Percentiles rank a stretch among this genome's conserved stretches.
Evolutionary conservation across 805 yeast species (phyloP).

Genomic region (Debaryomyces maramus): DNA sequence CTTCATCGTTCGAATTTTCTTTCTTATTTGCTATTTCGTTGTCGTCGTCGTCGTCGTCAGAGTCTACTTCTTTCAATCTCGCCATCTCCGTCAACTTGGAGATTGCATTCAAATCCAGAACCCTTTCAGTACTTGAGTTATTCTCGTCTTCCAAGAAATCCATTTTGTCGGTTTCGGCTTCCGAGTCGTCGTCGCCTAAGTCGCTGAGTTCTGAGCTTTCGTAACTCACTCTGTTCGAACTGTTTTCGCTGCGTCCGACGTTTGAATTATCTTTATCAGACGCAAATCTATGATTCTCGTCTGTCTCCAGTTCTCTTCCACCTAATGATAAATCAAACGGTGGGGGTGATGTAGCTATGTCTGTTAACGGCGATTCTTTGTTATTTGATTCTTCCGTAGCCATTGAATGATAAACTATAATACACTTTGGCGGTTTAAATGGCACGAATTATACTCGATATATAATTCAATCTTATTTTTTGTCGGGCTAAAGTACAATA

Average conservation of each 20-base stretch:
- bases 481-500: no score
- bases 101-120: conserved; percentile 38
- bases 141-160: conserved; percentile 47
- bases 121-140: conserved; percentile 19
- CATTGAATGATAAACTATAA: conserved; percentile 2
- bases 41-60: conserved; percentile 30
- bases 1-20: conserved; percentile 1
- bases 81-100: conserved; percentile 46
- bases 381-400: conserved; percentile 10
- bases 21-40: conserved; percentile 12
- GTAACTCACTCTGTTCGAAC: conserved; percentile 19
- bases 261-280: not conserved
- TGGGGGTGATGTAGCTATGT: conserved; percentile 43
- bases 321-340: conserved; percentile 28
- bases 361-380: conserved; percentile 42
- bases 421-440: not conserved
- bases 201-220: conserved; percentile 50
- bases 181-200: conserved; percentile 64
- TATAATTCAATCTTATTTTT: no score
- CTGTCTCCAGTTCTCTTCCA: conserved; percentile 3
- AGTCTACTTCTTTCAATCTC: conserved; percentile 36
- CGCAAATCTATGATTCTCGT: not conserved
- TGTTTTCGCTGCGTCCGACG: not conserved
- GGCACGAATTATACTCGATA: not conserved
- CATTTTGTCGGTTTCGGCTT: conserved; percentile 91